Evolutionary conservation across 108 stramenopile species (phyloP).

Genomic region (Nitzschia sp.): DNA sequence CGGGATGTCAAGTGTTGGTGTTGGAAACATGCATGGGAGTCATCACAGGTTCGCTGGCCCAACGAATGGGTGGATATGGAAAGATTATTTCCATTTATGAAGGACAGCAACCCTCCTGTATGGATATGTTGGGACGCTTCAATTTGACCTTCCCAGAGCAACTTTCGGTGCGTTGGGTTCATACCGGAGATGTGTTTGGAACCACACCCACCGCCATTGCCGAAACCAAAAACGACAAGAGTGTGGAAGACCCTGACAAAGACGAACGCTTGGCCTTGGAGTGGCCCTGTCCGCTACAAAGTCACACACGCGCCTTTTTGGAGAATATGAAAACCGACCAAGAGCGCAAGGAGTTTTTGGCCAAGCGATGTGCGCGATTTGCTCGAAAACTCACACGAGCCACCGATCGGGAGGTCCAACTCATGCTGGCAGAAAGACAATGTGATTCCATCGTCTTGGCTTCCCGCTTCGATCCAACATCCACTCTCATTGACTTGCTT

Average conservation of each 20-base stretch:
- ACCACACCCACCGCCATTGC: background rate
- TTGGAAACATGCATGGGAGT: conserved; percentile 72
- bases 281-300: conserved; percentile 77
- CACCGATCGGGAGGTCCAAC: conserved; percentile 53
- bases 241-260: conserved; percentile 48
- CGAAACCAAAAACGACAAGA: conserved; percentile 13
- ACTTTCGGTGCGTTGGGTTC: conserved; percentile 69
- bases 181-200: conserved; percentile 64
- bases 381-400: conserved; percentile 72
- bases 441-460: conserved; percentile 80
- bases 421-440: conserved; percentile 42
- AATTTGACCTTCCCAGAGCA: conserved; percentile 67
- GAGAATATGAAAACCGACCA: conserved; percentile 48
- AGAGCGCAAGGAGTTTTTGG: conserved; percentile 59
- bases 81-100: conserved; percentile 61
- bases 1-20: conserved; percentile 75
- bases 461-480: conserved; percentile 68
- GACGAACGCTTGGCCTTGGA: conserved; percentile 50
- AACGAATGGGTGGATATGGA: conserved; percentile 88
- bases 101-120: conserved; percentile 72
- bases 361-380: conserved; percentile 72
- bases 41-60: conserved; percentile 64
- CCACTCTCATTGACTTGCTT: conserved; percentile 59
- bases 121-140: conserved; percentile 63
- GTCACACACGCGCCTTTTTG: conserved; percentile 66